phyloP scores from a whole-genome alignment of 2,329 filamentous ascomycete genomes.

The Pseudocercospora cruenta region DNA sequence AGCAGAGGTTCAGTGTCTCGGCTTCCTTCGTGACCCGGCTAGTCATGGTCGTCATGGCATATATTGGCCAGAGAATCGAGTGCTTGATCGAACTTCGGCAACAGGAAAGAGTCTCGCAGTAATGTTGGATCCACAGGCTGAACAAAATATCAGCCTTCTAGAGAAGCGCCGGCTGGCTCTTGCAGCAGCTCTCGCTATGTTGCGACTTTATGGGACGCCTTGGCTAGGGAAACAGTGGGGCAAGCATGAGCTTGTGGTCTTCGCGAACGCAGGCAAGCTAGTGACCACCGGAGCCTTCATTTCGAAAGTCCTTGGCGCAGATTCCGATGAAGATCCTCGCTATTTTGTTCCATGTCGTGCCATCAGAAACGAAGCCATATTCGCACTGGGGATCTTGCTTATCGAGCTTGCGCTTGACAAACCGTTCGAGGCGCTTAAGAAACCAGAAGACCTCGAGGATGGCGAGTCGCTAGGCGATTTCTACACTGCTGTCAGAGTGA shows the following conservation, averaged over 20 bases:
- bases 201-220: slow-evolving; percentile 7
- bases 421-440: slow-evolving; percentile 29
- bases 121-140: neutral
- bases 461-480: neutral
- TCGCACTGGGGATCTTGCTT: slow-evolving; percentile 40
- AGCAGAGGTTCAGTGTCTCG: no score
- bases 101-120: no score
- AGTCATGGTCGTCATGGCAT: no score
- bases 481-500: slow-evolving; percentile 3
- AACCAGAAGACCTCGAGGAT: neutral
- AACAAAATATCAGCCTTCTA: neutral
- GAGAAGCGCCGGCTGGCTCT: neutral
- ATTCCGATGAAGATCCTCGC: no score
- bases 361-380: slow-evolving; percentile 40
- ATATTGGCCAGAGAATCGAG: no score
- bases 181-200: slow-evolving; percentile 6
- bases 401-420: slow-evolving; percentile 42
- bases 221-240: slow-evolving; percentile 11
- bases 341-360: slow-evolving; percentile 8
- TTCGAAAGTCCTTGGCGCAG: neutral
- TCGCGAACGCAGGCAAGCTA: neutral
- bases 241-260: slow-evolving; percentile 7
- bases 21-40: no score
- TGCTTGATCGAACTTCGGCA: no score
- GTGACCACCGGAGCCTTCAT: neutral